Evolutionary conservation across 345 rosid species (phyloP).

Genomic region (Bruguiera parviflora): DNA sequence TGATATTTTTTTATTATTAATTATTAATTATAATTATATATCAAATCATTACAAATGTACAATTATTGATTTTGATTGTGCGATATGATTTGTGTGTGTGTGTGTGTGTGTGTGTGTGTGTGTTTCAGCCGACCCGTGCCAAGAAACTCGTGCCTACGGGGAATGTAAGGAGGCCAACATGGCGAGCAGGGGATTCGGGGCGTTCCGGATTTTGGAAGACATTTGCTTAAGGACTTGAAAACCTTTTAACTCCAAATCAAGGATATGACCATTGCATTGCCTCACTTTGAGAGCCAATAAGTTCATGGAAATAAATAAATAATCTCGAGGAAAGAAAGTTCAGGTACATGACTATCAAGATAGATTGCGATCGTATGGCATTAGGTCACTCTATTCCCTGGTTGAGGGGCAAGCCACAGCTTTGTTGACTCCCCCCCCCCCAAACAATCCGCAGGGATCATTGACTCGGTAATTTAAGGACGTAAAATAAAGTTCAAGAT

Average conservation of each 20-base stretch:
- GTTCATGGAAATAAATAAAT: neutral
- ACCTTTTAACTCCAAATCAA: neutral
- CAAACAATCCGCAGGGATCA: too few species aligned
- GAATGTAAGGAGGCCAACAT: neutral
- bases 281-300: neutral
- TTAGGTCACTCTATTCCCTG: neutral
- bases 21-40: too few species aligned
- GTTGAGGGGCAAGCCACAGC: neutral
- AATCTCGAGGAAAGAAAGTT: neutral
- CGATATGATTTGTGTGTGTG: too few species aligned
- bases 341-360: neutral
- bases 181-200: neutral
- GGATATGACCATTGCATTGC: conserved; percentile 3
- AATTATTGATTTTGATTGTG: too few species aligned
- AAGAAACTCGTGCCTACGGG: too few species aligned
- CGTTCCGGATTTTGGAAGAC: neutral
- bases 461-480: too few species aligned
- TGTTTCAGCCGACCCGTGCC: too few species aligned
- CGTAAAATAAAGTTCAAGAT: too few species aligned
- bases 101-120: too few species aligned
- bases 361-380: neutral
- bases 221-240: neutral
- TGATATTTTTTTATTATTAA: too few species aligned
- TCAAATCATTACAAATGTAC: too few species aligned
- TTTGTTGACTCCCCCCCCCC: too few species aligned